Evolutionary conservation across 768 basidiomycete genomes (phyloP).

Genomic region (Tricholoma sp.): DNA sequence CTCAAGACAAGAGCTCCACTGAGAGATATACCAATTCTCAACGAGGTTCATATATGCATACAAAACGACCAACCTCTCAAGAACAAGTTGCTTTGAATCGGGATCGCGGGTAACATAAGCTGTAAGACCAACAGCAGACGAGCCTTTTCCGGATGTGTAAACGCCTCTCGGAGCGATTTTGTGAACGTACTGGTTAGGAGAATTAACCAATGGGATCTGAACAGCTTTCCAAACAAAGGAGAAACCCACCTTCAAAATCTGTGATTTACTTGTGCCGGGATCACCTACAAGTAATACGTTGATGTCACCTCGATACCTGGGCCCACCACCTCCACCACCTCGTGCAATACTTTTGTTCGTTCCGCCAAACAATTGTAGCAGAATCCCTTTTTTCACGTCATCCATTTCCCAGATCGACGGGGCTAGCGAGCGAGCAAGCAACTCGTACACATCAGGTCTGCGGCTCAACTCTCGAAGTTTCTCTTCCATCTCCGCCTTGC

Average conservation of each 20-base stretch:
- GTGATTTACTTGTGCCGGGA: slow-evolving; percentile 95
- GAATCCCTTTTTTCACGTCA: slow-evolving; percentile 97
- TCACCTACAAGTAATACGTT: slow-evolving; percentile 97
- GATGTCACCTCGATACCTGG: slow-evolving; percentile 96
- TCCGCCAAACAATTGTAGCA: slow-evolving; percentile 94
- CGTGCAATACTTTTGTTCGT: slow-evolving; percentile 93
- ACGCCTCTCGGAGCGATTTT: slow-evolving; percentile 98
- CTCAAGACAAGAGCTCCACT: slow-evolving; percentile 93
- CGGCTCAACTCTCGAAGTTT: slow-evolving; percentile 69
- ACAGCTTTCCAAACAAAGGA: background rate
- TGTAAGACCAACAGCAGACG: slow-evolving; percentile 96
- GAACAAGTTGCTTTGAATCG: slow-evolving; percentile 95
- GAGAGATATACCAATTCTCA: slow-evolving; percentile 5
- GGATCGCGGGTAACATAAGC: slow-evolving; percentile 98
- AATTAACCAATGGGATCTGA: background rate
- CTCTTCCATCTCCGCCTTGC: slow-evolving; percentile 72
- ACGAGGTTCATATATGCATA: background rate
- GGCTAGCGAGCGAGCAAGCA: slow-evolving; percentile 79
- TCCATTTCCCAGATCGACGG: slow-evolving; percentile 98
- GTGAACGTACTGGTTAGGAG: slow-evolving; percentile 78
- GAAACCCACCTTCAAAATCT: slow-evolving; percentile 76
- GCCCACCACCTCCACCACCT: slow-evolving; percentile 94
- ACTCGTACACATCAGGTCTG: slow-evolving; percentile 79
- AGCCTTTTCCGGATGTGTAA: slow-evolving; percentile 96
- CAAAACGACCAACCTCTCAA: slow-evolving; percentile 68